Evolutionary conservation across 192 early-diverging fungal species (phyloP), one percentile per base, ranked within the genome.

Genomic region (Umbelopsis sp.): DNA sequence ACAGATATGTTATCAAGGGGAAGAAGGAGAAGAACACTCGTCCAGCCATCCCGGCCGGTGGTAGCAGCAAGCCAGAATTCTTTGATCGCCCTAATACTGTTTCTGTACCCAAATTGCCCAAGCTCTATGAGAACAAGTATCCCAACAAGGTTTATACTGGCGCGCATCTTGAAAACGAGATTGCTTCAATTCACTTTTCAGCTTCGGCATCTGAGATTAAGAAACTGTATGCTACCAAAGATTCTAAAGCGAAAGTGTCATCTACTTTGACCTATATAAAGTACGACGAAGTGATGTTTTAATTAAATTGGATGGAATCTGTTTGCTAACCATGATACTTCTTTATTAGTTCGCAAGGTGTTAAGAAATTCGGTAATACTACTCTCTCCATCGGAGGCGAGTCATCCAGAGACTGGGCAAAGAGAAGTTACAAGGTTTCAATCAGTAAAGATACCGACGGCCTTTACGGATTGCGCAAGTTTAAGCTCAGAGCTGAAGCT

Each of bases 401-500:
- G 6, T 74, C 76, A 5, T 71, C 75, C 27, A 68, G 76, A 27
- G 61, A 74, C 35, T 83, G 73, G 67, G 61, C 78, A 35, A 83
- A 83, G 46, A 72, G 74, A 10, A 71, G 78, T 11, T 80, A 80
- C 65, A 64, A 76, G 25, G 27, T 61, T 35, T 61, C 55, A 0
- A 1, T 61, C 2, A 61, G 55, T 25, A 61, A 61, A 25, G 55
- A 61, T 33, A 18, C 33, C 30, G 55, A 68, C 41, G 25, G 33
- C 1, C 18, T 74, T 5, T 61, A 68, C 25, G 72, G 72, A 3
- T 58, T 50, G 11, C 55, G 58, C 10, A 67, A 47, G 22, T 74
- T 82, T 51, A 82, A 82, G 68, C 66, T 82, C n/a, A 55, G 80
- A 0, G 64, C 74, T 20, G 72, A 71, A 44, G 67, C 65, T 15